Base-by-base conservation (phyloP, 352 stramenopile genomes). In the Phytopythium montanum region DNA sequence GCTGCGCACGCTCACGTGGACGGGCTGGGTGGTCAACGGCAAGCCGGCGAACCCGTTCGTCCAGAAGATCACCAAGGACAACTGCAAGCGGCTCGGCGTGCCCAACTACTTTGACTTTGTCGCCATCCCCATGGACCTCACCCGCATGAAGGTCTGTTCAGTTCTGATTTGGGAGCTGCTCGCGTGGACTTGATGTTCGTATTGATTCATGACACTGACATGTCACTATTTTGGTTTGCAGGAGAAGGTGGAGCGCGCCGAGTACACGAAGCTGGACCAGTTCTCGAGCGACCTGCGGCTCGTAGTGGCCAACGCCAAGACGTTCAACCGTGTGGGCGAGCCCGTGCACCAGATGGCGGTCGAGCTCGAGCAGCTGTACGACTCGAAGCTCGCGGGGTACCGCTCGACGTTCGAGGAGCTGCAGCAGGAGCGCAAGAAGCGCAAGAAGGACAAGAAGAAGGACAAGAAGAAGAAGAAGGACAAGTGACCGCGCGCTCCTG, bases 381-480 rank as follows among this genome's bases (percentile, higher is more conserved):
- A 80, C 57, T 76, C 73, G 9, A 94, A 92, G 65, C 62, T 92
- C 41, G 45, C 63, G 44, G 62, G 60, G 0, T 94, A 92, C 70
- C 74, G 69, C 38, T 71, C 75, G 25, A 87, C 80, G 60, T 85
- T 91, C n/a, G 85, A 94, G 14, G 81, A 91, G 19, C 52, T 94
- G 41, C 75, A 90, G 54, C 74, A 82, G 56, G 80, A 92, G 59
- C 81, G 81, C 59, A 93, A 95, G 69, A 93, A 92, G 66, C 84
- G 81, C 68, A 95, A 94, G 68, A 93, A 94, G 58, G 82, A 92
- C 23, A 92, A 94, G 73, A 95, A 95, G 73, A 94, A 95, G 64
- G 79, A 90, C 46, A 95, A 94, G 72, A 77, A 92, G 36, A 92
- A 95, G 69, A 94, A 95, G 64, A 93, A 95, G 56, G 81, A 92